These are phyloP conservation scores for Coffea eugenioides DNA, from an alignment of 257 asterid species.

Conservation along the genomic window DNA sequence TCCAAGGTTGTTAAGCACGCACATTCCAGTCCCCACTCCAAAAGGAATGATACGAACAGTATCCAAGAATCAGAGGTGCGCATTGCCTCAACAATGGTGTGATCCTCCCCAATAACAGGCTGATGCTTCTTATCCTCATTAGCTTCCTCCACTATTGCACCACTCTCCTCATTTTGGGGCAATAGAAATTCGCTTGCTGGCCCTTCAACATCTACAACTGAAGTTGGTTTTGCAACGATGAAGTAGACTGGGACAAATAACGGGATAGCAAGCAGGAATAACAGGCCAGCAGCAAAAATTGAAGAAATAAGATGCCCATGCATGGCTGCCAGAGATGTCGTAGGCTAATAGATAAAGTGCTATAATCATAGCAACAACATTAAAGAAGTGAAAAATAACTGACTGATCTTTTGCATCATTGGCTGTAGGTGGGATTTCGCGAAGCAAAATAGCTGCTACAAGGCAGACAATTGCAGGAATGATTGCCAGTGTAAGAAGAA, in stretches of 20 bases:
- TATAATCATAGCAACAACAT: constrained; percentile 17
- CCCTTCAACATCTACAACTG: constrained; percentile 17
- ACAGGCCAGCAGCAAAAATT: constrained; percentile 15
- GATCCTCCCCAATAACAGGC: constrained; percentile 24
- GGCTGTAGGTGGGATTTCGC: constrained; percentile 11
- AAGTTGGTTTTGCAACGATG: neutral
- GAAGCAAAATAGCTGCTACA: constrained; percentile 16
- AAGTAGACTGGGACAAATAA: constrained; percentile 12
- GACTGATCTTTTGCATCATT: constrained; percentile 11
- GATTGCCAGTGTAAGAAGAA: constrained; percentile 21
- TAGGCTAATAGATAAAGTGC: constrained; percentile 25
- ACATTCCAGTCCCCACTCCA: constrained; percentile 28
- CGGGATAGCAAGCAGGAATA: constrained; percentile 17
- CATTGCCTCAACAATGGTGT: constrained; percentile 17
- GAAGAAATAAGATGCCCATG: constrained; percentile 10
- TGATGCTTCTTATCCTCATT: neutral
- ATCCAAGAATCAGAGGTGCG: constrained; percentile 19
- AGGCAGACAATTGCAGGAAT: constrained; percentile 15
- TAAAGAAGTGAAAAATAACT: constrained; percentile 18
- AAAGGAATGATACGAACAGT: constrained; percentile 22
- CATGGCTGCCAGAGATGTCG: constrained; percentile 19
- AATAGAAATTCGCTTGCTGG: constrained; percentile 10
- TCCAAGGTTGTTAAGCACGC: constrained; percentile 26
- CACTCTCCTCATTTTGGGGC: neutral
- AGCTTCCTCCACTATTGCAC: neutral